Conservation (phyloP, 2,329 filamentous ascomycete species). For the Trichoderma endophyticum region DNA sequence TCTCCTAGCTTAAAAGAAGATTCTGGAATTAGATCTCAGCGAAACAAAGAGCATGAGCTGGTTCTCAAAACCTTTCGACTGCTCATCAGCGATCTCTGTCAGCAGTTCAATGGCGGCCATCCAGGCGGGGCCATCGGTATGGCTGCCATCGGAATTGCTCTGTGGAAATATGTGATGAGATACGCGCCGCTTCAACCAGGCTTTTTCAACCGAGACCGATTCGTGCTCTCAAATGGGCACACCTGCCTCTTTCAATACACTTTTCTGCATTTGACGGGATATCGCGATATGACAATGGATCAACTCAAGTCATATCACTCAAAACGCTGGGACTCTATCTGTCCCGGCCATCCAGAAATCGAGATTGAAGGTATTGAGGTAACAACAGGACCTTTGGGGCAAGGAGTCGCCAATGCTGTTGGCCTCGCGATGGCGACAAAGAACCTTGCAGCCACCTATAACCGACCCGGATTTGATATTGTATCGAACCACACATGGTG, state of each 20-base stretch:
- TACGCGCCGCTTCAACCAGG: slow-evolving; percentile 54
- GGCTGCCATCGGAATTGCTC: slow-evolving; percentile 58
- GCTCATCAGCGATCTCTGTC: slow-evolving; percentile 13
- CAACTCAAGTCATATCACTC: slow-evolving; percentile 54
- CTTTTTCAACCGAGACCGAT: slow-evolving; percentile 61
- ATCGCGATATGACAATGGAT: slow-evolving; percentile 53
- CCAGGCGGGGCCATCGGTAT: slow-evolving; percentile 53
- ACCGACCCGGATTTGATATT: slow-evolving; percentile 46
- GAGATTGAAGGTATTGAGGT: slow-evolving; percentile 57
- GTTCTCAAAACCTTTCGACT: slow-evolving; percentile 2
- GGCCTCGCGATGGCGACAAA: slow-evolving; percentile 57
- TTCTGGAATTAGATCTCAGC: background rate
- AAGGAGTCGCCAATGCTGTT: slow-evolving; percentile 59
- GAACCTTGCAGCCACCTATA: slow-evolving; percentile 53
- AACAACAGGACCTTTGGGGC: slow-evolving; percentile 57
- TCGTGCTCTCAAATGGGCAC: slow-evolving; percentile 61
- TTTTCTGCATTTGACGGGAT: slow-evolving; percentile 52
- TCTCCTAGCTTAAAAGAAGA: background rate
- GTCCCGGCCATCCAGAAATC: slow-evolving; percentile 56
- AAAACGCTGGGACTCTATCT: slow-evolving; percentile 41
- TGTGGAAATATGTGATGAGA: slow-evolving; percentile 61
- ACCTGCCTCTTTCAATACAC: slow-evolving; percentile 53
- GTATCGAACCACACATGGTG: slow-evolving; percentile 53
- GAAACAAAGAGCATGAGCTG: background rate
- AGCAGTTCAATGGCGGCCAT: slow-evolving; percentile 28